phyloP scores from a whole-genome alignment of 2,329 filamentous ascomycete genomes.

The Exutisphaerella laricina region DNA sequence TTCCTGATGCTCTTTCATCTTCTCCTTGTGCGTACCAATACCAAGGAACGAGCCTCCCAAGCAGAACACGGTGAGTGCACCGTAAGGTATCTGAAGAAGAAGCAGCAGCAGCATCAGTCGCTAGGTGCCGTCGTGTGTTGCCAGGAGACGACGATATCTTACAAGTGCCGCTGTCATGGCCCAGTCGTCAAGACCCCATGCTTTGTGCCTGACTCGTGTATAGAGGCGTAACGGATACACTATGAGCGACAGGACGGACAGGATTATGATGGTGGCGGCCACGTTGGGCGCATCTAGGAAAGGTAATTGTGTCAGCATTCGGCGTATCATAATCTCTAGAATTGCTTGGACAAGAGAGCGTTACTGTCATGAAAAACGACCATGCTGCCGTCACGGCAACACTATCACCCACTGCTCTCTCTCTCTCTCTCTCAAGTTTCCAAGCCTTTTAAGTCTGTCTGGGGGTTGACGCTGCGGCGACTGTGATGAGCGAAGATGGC shows the following conservation, averaged over 20 bases:
- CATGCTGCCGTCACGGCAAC: constrained; percentile 4
- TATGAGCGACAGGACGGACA: constrained; percentile 13
- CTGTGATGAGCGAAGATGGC: neutral
- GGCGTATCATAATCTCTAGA: too few relatives aligned
- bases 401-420: neutral
- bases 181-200: constrained; percentile 32
- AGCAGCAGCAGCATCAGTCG: neutral
- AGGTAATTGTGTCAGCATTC: too few relatives aligned
- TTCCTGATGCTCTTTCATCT: constrained; percentile 15
- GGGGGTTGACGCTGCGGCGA: too few relatives aligned
- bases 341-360: too few relatives aligned
- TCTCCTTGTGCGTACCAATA: constrained; percentile 29
- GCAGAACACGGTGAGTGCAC: constrained; percentile 27
- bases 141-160: too few relatives aligned
- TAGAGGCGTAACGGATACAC: constrained; percentile 21
- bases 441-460: too few relatives aligned
- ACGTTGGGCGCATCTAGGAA: too few relatives aligned
- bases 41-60: constrained; percentile 31
- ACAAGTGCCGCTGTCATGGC: constrained; percentile 22
- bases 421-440: too few relatives aligned
- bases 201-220: constrained; percentile 18
- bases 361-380: constrained; percentile 20
- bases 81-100: constrained; percentile 20
- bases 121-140: too few relatives aligned
- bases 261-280: constrained; percentile 20